Evolutionary conservation across 2,329 filamentous ascomycete species (phyloP).

Genomic region (Fusarium nelsonii): DNA sequence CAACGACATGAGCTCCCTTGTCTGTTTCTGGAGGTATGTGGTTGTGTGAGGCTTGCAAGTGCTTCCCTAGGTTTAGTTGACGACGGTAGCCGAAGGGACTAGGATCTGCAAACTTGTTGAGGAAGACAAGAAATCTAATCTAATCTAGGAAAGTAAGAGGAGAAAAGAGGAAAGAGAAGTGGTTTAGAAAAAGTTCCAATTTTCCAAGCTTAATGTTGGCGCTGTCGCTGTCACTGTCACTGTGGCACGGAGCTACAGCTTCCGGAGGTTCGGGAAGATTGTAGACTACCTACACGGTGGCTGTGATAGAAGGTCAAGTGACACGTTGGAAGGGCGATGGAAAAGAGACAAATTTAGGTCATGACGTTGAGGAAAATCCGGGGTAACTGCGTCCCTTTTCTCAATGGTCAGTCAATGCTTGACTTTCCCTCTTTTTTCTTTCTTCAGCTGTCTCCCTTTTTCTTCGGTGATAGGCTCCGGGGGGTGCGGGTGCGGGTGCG

Average conservation of each 20-base stretch:
- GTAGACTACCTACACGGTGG: neutral
- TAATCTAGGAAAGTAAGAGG: constrained; percentile 37
- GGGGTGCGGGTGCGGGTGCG: constrained; percentile 29
- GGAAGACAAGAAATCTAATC: constrained; percentile 25
- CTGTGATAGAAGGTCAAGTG: constrained; percentile 17
- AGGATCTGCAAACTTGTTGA: constrained; percentile 37
- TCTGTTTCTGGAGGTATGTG: constrained; percentile 8
- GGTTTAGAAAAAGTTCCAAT: neutral
- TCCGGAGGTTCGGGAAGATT: constrained; percentile 32
- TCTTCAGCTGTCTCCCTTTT: neutral
- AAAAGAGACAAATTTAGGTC: constrained; percentile 6
- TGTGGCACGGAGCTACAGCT: constrained; percentile 25
- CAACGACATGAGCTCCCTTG: constrained; percentile 28
- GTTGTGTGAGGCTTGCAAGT: constrained; percentile 36
- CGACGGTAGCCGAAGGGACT: constrained; percentile 19
- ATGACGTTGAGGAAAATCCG: constrained; percentile 45
- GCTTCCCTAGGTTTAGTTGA: constrained; percentile 18
- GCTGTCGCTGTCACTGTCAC: neutral
- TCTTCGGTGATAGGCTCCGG: constrained; percentile 22
- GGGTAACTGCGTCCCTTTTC: constrained; percentile 35
- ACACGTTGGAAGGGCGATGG: constrained; percentile 24
- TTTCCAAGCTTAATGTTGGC: neutral
- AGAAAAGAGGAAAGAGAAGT: constrained; percentile 17
- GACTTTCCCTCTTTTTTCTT: constrained; percentile 2
- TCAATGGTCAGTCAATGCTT: constrained; percentile 30